Base-by-base conservation (phyloP, 805 yeast genomes). In the Saturnispora silvae region DNA sequence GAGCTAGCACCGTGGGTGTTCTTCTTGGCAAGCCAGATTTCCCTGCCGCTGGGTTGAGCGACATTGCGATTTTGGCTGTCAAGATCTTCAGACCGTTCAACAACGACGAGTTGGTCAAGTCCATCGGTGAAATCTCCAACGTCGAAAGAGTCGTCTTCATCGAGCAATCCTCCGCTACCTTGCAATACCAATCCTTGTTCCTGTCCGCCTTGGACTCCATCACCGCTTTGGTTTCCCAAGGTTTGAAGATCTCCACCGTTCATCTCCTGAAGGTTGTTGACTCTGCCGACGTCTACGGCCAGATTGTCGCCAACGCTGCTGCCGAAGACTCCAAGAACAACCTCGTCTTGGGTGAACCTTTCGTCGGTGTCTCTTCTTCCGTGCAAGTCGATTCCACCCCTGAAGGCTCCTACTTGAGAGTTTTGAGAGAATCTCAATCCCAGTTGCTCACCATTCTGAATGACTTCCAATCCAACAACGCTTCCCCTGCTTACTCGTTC, bases 401-500 rank as follows among this genome's bases (percentile, higher is more conserved):
- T 59, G 59, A 60, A 25, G 72, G 75, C 35, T 84, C 87, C 15
- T 87, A 87, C 61, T 60, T 77, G 46, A 79, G 78, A 54, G 74
- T 89, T 15, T 67, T 87, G 47, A 58, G 69, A 33, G 95, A 86
- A 57, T 65, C 83, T 6, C 32, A 42, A 35, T 14, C 33, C 22
- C 31, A 31, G 13, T 78, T 76, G 52, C 59, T 67, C 14, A 54
- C 65, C 6, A 65, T 72, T 38, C 62, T 82, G 43, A 64, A 69
- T 36, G 59, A 86, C 26, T 64, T 81, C 54, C 34, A 44, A 18
- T 80, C 84, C 57, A 76, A 77, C 38, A 76, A 77, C 38, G 46
- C 59, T 8, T 71, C 75, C 35, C 97, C 96, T 18, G 96, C 86
- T 59, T 87, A 64, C 52, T 95, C 96, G 7, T 83, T 71, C 47